Base-by-base conservation (phyloP, 2,329 filamentous ascomycete species). In the Kalmusia sp. region DNA sequence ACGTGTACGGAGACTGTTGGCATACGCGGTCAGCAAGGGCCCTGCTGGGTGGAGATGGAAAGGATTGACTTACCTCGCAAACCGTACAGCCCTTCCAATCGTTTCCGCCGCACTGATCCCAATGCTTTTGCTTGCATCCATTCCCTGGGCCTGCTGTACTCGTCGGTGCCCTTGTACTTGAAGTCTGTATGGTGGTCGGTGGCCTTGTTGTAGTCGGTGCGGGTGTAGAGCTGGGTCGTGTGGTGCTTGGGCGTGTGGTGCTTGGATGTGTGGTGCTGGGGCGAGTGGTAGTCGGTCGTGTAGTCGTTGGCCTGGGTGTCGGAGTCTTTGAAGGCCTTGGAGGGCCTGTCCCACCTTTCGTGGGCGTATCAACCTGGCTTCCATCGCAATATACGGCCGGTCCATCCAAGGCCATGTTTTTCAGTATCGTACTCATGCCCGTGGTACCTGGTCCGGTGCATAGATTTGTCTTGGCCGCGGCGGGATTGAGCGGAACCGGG, bases 371-470 rank as follows among this genome's bases (percentile, higher is more conserved):
- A n/a, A 63, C 67, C 46, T 54, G 46, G 30, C 59, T 62, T 0
- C 68, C 67, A 58, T 71, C 65, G 41, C 86, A 88, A 57, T 81
- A 84, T 65, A 84, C 70, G 5, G 85, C 80, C 79, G 82, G 86
- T 1, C 82, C 82, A 54, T 87, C 81, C 44, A 89, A 71, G 34
- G 82, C 68, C 77, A 87, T 81, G 60, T 83, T 82, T 76, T 89
- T 89, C 53, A 89, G 77, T 8, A 88, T 77, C 5, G 82, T 88
- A 55, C 84, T 88, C 65, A 88, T 87, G 1, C 76, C 76, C 1
- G 74, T 64, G 0, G 80, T 76, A 4, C 76, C 79, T 58, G 88
- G 86, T 0, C 75, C 75, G 1, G 73, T 69, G 2, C 80, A 77
- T 5, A 74, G 79, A 1, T 67, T 57, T 3, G 77, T 77, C 12